Conservation (phyloP, 192 early-diverging fungal genomes). For the Coemansia sp. region DNA sequence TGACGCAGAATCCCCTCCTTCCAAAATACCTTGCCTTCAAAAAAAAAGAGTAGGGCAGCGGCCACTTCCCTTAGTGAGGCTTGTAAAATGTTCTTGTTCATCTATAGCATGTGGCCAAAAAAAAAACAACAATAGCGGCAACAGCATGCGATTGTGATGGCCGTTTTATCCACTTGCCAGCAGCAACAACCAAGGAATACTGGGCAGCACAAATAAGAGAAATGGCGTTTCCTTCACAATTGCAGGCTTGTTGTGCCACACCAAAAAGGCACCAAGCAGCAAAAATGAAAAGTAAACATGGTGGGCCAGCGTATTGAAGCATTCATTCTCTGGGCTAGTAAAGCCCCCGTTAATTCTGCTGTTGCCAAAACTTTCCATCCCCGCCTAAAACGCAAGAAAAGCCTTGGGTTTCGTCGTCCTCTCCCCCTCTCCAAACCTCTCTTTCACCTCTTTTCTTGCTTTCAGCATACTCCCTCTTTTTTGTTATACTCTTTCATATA, state of each 20-base stretch:
- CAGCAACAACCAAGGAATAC: not conserved
- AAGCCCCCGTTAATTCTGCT: not conserved
- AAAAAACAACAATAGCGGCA: slow-evolving; percentile 4
- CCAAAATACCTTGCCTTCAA: too few species aligned
- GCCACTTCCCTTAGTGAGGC: not conserved
- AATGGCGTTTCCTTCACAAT: not conserved
- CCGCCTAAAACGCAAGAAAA: slow-evolving; percentile 4
- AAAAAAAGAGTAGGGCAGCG: not conserved
- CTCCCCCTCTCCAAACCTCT: not conserved
- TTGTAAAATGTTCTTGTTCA: slow-evolving; percentile 2
- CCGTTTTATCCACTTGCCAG: not conserved
- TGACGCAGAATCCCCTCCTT: not conserved
- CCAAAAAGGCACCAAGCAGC: not conserved
- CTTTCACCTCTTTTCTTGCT: slow-evolving; percentile 1
- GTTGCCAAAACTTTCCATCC: not conserved
- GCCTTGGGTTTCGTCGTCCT: not conserved
- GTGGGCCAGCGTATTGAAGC: not conserved
- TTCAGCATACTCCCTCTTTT: slow-evolving; percentile 6
- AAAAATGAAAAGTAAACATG: not conserved
- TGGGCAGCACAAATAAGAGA: not conserved
- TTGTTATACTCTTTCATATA: slow-evolving; percentile 15
- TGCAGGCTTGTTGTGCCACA: slow-evolving; percentile 4
- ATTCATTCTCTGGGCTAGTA: not conserved
- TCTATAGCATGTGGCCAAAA: slow-evolving; percentile 6
- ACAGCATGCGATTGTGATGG: not conserved